Percentiles rank a stretch among this genome's conserved stretches.
Conservation (phyloP, 208 protist genomes). For the Herpetomonas tarakana region DNA sequence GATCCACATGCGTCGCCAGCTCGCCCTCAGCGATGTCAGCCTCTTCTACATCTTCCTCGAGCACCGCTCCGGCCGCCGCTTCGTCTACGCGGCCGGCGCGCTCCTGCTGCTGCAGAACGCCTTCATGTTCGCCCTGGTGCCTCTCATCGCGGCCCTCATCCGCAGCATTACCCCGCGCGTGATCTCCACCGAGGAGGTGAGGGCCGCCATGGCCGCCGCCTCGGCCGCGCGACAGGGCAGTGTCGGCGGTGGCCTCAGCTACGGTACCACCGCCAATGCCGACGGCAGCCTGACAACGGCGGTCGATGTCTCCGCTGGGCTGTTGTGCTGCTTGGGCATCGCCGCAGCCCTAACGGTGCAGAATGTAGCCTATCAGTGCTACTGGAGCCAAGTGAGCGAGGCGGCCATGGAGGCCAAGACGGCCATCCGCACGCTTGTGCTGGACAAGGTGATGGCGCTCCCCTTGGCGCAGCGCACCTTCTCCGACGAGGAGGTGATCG, state of each 20-base stretch:
- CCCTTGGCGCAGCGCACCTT: conserved; percentile 62
- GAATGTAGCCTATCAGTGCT: conserved; percentile 38
- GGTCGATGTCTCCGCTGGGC: conserved; percentile 17
- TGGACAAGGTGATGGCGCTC: conserved; percentile 61
- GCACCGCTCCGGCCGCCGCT: conserved; percentile 47
- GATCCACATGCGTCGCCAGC: conserved; percentile 36
- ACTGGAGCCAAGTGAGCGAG: conserved; percentile 37
- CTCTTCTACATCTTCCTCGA: conserved; percentile 63
- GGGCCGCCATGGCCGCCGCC: conserved; percentile 1
- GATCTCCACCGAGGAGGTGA: conserved; percentile 6
- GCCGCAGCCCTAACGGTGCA: conserved; percentile 41
- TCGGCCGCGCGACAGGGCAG: conserved; percentile 4
- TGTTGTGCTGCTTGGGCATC: conserved; percentile 23
- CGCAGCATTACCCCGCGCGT: conserved; percentile 11
- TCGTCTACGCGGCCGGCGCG: conserved; percentile 40
- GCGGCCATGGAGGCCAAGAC: conserved; percentile 49
- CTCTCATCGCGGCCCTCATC: conserved; percentile 24
- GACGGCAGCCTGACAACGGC: conserved; percentile 16
- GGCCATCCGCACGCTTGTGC: conserved; percentile 40
- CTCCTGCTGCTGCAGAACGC: conserved; percentile 47
- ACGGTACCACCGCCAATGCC: conserved; percentile 9
- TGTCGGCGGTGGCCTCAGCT: conserved; percentile 9
- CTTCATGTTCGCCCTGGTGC: conserved; percentile 27
- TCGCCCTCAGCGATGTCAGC: conserved; percentile 35
- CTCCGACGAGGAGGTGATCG: conserved; percentile 43